Evolutionary conservation across 495 filamentous ascomycete species (phyloP).

Genomic region (Margaritispora aquatica): DNA sequence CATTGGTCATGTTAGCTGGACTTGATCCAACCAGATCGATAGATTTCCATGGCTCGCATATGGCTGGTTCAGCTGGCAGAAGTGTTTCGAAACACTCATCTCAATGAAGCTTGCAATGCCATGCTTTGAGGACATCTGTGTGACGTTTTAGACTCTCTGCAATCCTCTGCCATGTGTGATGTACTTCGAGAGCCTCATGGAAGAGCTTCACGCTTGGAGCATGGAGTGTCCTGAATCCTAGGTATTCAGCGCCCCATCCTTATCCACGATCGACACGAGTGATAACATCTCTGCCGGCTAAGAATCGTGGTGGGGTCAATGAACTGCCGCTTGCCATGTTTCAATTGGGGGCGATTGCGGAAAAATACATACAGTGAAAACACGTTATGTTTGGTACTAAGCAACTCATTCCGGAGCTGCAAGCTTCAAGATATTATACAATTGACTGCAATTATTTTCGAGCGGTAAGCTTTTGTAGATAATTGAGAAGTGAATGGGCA

Average conservation of each 20-base stretch:
- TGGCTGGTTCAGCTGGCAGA: neutral
- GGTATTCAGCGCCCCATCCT: too few relatives aligned
- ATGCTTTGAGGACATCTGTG: neutral
- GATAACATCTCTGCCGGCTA: neutral
- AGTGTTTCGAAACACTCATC: neutral
- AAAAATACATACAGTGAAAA: neutral
- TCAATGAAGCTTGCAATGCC: neutral
- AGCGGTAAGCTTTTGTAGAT: too few relatives aligned
- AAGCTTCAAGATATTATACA: neutral
- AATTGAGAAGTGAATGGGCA: too few relatives aligned
- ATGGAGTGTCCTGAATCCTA: neutral
- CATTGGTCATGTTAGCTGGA: conserved; percentile 1
- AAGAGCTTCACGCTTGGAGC: neutral
- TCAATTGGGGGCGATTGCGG: too few relatives aligned
- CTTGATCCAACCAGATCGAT: neutral
- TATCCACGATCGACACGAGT: neutral
- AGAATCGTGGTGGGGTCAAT: neutral
- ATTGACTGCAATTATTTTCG: neutral
- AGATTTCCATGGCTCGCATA: neutral
- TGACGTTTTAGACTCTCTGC: neutral
- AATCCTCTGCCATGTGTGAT: neutral
- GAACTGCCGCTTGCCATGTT: too few relatives aligned
- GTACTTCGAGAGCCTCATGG: neutral
- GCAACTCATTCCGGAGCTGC: neutral
- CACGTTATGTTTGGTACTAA: neutral